These are phyloP conservation scores for Clavispora fructus DNA, from an alignment of 805 yeast genomes.

Conservation along the genomic window DNA sequence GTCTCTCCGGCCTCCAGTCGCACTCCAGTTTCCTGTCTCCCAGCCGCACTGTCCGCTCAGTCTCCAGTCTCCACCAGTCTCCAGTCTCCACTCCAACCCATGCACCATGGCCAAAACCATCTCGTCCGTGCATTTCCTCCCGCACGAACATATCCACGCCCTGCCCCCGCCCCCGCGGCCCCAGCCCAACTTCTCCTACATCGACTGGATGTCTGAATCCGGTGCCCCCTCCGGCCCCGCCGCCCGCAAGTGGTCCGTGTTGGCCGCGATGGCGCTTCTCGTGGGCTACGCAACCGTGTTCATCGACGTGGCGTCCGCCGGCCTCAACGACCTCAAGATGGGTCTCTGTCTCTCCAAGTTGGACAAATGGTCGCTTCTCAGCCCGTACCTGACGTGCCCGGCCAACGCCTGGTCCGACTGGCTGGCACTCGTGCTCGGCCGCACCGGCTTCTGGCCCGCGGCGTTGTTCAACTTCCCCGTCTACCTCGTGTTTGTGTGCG, in stretches of 20 bases:
- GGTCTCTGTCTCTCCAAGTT: constrained; percentile 44
- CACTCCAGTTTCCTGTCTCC: too few relatives aligned
- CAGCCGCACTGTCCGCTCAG: too few relatives aligned
- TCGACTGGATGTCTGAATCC: constrained; percentile 52
- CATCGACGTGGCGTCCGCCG: constrained; percentile 45
- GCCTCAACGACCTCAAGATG: constrained; percentile 47
- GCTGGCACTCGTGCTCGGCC: constrained; percentile 24
- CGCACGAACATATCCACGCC: not conserved
- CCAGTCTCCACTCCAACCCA: too few relatives aligned
- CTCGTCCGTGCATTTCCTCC: not conserved
- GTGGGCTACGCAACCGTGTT: constrained; percentile 46
- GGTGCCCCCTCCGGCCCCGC: constrained; percentile 9
- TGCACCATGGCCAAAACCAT: not conserved
- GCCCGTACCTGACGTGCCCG: constrained; percentile 42
- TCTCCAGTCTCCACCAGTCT: too few relatives aligned
- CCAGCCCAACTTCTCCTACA: constrained; percentile 23
- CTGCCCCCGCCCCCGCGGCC: not conserved
- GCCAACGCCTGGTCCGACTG: constrained; percentile 35
- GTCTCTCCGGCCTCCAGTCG: too few relatives aligned
- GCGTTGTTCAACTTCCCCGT: constrained; percentile 32
- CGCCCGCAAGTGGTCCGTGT: constrained; percentile 42
- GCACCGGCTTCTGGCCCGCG: constrained; percentile 11
- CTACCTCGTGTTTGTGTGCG: constrained; percentile 24
- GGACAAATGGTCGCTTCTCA: constrained; percentile 36
- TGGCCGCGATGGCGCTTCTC: constrained; percentile 39